Conservation (phyloP, 352 stramenopile genomes). For the Globisporangium barbulae region DNA sequence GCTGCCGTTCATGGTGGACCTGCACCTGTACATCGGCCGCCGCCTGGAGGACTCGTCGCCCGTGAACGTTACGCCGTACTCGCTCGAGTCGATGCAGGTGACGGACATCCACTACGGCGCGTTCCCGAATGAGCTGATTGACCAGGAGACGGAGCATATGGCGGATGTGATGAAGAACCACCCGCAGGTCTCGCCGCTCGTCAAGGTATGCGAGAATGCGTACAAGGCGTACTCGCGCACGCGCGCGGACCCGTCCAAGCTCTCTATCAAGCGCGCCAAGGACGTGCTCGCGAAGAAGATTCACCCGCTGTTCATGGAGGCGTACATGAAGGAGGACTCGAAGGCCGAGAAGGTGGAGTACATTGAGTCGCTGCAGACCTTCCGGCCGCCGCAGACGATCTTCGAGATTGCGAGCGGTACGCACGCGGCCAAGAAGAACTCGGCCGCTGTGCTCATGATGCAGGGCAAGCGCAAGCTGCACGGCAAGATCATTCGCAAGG, state of each 20-base stretch:
- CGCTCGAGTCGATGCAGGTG: slow-evolving; percentile 92
- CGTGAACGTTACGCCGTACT: slow-evolving; percentile 75
- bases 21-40: slow-evolving; percentile 95
- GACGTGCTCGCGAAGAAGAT: slow-evolving; percentile 88
- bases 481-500: slow-evolving; percentile 80
- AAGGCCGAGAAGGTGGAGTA: slow-evolving; percentile 88
- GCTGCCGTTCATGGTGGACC: slow-evolving; percentile 98
- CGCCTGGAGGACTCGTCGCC: slow-evolving; percentile 75
- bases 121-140: slow-evolving; percentile 95
- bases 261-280: slow-evolving; percentile 94
- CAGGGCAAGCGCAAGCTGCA: slow-evolving; percentile 83
- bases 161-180: slow-evolving; percentile 85
- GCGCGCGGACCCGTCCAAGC: slow-evolving; percentile 93
- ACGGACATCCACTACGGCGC: slow-evolving; percentile 97
- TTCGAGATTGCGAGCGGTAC: slow-evolving; percentile 93
- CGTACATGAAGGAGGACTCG: slow-evolving; percentile 81
- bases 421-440: slow-evolving; percentile 75
- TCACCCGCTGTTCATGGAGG: slow-evolving; percentile 90
- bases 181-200: slow-evolving; percentile 64
- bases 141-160: slow-evolving; percentile 95
- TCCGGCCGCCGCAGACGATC: slow-evolving; percentile 94
- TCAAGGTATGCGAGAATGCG: slow-evolving; percentile 94
- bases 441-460: slow-evolving; percentile 82
- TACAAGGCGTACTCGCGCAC: slow-evolving; percentile 98
- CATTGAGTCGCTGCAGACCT: slow-evolving; percentile 89